phyloP scores from a whole-genome alignment of 2,329 filamentous ascomycete genomes.

The Alternaria conjuncta region DNA sequence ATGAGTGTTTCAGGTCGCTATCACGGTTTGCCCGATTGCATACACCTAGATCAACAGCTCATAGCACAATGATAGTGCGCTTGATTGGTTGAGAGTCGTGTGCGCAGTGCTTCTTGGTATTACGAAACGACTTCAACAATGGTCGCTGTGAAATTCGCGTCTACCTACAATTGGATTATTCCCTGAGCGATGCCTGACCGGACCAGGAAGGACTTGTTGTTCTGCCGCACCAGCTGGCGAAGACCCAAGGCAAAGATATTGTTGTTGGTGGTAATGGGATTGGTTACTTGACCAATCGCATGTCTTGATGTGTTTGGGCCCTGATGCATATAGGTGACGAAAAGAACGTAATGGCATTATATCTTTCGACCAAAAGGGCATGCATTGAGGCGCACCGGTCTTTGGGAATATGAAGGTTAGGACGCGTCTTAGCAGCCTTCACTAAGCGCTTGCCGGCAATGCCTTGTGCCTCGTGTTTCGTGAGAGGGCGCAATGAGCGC shows the following conservation, averaged over 20 bases:
- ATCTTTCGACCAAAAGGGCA: not conserved
- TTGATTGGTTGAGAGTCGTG: not conserved
- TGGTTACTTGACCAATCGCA: not conserved
- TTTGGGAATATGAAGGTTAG: not conserved
- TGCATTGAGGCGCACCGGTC: not conserved
- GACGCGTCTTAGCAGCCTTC: not conserved
- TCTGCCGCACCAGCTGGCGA: not conserved
- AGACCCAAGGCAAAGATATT: not conserved
- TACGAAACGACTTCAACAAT: not conserved
- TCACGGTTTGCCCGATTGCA: not conserved
- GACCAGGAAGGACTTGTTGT: not conserved
- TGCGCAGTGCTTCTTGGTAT: not conserved
- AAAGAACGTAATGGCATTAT: not conserved
- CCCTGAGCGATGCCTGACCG: not conserved
- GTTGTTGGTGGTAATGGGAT: not conserved
- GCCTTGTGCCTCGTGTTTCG: not conserved
- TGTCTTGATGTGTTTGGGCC: not conserved
- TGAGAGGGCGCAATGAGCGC: not conserved
- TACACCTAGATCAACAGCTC: not conserved
- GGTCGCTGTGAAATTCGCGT: not conserved
- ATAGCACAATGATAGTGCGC: not conserved
- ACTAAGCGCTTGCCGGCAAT: not conserved
- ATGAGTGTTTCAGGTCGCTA: not conserved
- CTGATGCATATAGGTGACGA: not conserved
- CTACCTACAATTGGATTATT: not conserved